These are phyloP conservation scores for Tolypocladium ophioglossoides DNA, from an alignment of 2,329 filamentous ascomycete species.

Conservation along the genomic window DNA sequence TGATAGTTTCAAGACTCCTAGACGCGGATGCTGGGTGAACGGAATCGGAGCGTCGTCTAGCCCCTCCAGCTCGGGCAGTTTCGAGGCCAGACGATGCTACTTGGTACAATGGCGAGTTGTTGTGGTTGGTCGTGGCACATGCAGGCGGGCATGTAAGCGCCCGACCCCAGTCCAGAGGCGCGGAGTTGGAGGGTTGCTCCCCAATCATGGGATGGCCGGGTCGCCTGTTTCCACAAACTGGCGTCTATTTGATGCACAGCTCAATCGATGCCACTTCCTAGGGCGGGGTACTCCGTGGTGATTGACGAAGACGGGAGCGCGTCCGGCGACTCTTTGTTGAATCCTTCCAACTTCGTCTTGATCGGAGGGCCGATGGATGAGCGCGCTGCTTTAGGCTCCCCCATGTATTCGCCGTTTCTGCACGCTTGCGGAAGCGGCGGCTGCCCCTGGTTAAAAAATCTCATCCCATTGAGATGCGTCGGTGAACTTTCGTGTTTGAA, in stretches of 20 bases:
- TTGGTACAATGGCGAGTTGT: neutral
- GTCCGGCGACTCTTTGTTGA: neutral
- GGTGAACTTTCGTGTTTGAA: no score
- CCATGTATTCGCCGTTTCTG: neutral
- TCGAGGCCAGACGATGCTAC: neutral
- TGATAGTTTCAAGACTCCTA: slow-evolving; percentile 5
- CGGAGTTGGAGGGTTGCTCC: neutral
- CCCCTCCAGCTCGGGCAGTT: neutral
- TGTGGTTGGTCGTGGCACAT: neutral
- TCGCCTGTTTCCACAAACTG: slow-evolving; percentile 16
- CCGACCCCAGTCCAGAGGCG: slow-evolving; percentile 8
- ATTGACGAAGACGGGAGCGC: neutral
- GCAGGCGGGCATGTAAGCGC: slow-evolving; percentile 14
- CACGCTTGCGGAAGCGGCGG: neutral
- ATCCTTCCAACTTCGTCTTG: neutral
- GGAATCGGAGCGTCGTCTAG: neutral
- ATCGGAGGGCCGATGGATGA: neutral
- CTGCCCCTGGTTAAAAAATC: neutral
- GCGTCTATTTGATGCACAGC: slow-evolving; percentile 18
- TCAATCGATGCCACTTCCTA: slow-evolving; percentile 3
- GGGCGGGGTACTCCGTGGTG: no score
- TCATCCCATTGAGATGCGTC: neutral
- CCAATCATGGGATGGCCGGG: slow-evolving; percentile 18
- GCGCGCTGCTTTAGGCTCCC: neutral
- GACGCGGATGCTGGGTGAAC: neutral